Evolutionary conservation across 208 protist species (phyloP), one percentile per base, ranked within the genome.

Genomic region (Wallacemonas collosoma): DNA sequence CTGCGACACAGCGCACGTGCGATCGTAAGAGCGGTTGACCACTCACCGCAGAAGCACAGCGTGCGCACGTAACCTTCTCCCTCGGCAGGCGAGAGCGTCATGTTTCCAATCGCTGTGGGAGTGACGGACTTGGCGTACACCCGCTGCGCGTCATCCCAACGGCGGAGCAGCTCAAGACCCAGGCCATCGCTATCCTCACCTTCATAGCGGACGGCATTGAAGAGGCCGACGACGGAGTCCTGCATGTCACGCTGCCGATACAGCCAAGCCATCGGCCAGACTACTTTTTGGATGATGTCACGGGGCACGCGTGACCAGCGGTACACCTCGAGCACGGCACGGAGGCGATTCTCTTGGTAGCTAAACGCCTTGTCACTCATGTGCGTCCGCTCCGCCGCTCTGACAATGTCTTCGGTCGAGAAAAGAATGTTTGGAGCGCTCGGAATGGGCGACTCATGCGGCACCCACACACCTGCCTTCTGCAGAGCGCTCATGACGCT

Each of bases 221-320:
- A 97, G 55, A 97, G 82, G 8, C 93, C 93, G 11, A 95, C 87
- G 44, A 97, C 90, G 60, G 90, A 93, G 80, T 95, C 90, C 62
- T 97, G 93, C 90, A 95, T 97, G 76, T 94, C 93, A 64, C 88
- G 89, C 68, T 94, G 88, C 68, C 88, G 93, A 78, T 97, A 97
- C 40, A 95, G 75, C 89, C 87, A 93, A 43, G 90, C 93, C 64
- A 97, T 78, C 17, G 93, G 93, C 73, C 88, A 90, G 41, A 95
- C 86, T 54, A 90, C 79, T 68, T 83, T 83, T 57, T 93, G 83
- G 43, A 97, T 87, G 44, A 89, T 81, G 50, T 93, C 85, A 14
- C 83, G 86, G 15, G 93, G 88, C 74, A 95, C 85, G 47, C 81
- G 72, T 12, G 62, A 68, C 75, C 86, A 89, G n/a, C 88, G 86